Percentiles rank a stretch among this genome's conserved stretches.
phyloP scores from a whole-genome alignment of 768 basidiomycete genomes.

The Arthromyces matolae region DNA sequence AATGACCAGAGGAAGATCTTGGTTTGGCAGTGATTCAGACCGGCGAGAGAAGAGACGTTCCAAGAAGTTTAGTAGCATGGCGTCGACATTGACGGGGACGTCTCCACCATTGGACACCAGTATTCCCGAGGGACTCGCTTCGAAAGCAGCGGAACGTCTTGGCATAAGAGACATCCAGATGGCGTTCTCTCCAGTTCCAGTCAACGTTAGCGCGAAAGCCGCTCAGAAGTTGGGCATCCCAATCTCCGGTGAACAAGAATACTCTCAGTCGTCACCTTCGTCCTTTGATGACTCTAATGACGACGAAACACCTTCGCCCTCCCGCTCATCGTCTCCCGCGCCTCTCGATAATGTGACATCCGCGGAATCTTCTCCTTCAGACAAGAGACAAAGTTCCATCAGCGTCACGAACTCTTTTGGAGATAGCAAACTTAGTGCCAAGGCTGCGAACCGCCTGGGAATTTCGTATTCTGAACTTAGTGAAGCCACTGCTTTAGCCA shows the following conservation, averaged over 20 bases:
- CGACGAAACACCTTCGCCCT: neutral
- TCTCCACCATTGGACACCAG: slow-evolving; percentile 15
- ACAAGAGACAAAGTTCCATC: neutral
- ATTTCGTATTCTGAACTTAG: slow-evolving; percentile 31
- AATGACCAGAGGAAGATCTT: slow-evolving; percentile 25
- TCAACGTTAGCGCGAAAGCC: slow-evolving; percentile 31
- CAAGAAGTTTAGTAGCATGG: slow-evolving; percentile 18
- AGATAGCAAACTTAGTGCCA: slow-evolving; percentile 28
- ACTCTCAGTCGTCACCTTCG: neutral
- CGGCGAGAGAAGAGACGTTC: slow-evolving; percentile 28
- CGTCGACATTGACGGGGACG: slow-evolving; percentile 18
- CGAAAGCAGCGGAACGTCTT: slow-evolving; percentile 26
- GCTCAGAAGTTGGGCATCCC: slow-evolving; percentile 35
- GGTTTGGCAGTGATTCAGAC: slow-evolving; percentile 37
- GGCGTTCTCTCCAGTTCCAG: slow-evolving; percentile 20
- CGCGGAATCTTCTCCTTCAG: neutral
- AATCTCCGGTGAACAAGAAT: slow-evolving; percentile 5
- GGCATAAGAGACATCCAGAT: slow-evolving; percentile 23
- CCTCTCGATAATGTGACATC: neutral
- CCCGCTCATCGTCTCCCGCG: neutral
- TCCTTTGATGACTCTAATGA: neutral
- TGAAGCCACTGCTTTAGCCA: slow-evolving; percentile 25
- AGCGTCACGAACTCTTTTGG: neutral
- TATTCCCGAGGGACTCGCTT: slow-evolving; percentile 22
- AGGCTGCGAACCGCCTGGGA: slow-evolving; percentile 39